Percentiles rank a stretch among this genome's conserved stretches.
Evolutionary conservation across 371 early-diverging fungal genomes (phyloP).

Genomic region (Rhizopus stolonifer): DNA sequence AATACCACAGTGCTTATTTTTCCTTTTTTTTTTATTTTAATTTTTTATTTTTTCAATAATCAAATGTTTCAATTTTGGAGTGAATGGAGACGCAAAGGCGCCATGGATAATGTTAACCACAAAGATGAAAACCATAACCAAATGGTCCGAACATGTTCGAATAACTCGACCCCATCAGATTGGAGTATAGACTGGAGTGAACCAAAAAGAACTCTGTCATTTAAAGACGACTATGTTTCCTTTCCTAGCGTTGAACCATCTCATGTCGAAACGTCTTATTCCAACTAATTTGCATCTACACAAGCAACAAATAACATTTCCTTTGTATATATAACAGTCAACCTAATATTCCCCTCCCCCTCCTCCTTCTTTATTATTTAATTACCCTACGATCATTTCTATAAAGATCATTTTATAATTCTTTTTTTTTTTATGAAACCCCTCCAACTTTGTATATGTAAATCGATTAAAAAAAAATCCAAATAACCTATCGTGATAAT

Average conservation of each 20-base stretch:
- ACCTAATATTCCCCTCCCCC: too few species aligned
- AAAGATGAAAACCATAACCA: neutral
- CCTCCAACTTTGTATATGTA: too few species aligned
- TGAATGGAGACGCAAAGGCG: constrained; percentile 22
- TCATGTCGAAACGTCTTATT: neutral
- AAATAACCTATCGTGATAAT: too few species aligned
- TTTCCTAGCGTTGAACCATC: constrained; percentile 31
- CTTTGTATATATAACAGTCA: too few species aligned
- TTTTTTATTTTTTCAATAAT: neutral
- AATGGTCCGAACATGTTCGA: constrained; percentile 11
- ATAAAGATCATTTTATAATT: too few species aligned
- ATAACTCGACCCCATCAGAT: constrained; percentile 12
- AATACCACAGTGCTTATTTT: neutral
- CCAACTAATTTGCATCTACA: too few species aligned
- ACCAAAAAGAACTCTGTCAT: constrained; percentile 25
- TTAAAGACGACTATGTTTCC: constrained; percentile 40
- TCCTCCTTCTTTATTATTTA: too few species aligned
- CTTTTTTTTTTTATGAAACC: too few species aligned
- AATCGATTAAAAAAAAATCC: too few species aligned
- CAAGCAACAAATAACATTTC: too few species aligned
- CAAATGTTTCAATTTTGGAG: constrained; percentile 21
- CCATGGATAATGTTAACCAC: neutral
- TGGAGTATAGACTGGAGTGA: constrained; percentile 26
- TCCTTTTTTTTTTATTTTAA: neutral
- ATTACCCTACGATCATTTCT: too few species aligned